phyloP scores from a whole-genome alignment of 768 basidiomycete species.

The Pleurotus ostreatus region DNA sequence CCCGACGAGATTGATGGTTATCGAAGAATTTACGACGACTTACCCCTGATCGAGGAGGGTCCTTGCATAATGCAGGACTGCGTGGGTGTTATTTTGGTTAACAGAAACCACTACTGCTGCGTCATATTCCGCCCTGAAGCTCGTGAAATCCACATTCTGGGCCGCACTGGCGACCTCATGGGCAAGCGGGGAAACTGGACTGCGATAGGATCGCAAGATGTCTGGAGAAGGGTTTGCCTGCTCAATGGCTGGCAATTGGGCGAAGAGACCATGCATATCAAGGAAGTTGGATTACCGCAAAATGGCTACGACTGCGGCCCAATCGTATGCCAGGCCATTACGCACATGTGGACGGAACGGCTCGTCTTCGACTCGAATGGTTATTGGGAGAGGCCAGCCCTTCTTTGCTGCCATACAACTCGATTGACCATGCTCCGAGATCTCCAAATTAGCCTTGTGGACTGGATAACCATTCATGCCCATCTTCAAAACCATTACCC shows the following conservation, averaged over 20 bases:
- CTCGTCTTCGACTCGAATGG: neutral
- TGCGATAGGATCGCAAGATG: neutral
- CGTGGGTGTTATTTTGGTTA: neutral
- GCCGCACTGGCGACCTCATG: neutral
- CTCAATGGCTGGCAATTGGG: slow-evolving; percentile 2
- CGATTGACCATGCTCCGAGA: neutral
- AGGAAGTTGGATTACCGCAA: slow-evolving; percentile 6
- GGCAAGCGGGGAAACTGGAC: neutral
- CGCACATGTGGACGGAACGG: slow-evolving; percentile 8
- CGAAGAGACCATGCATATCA: neutral
- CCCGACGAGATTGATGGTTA: neutral
- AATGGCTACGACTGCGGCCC: slow-evolving; percentile 13
- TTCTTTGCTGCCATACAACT: slow-evolving; percentile 3
- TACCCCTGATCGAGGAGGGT: neutral
- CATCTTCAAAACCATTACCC: too few relatives aligned
- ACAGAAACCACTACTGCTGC: slow-evolving; percentile 6
- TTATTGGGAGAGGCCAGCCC: slow-evolving; percentile 5
- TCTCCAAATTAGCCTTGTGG: neutral
- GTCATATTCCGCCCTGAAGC: neutral
- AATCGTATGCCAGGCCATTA: slow-evolving; percentile 7
- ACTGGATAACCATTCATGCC: too few relatives aligned
- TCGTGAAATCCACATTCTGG: slow-evolving; percentile 3
- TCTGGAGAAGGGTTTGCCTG: slow-evolving; percentile 1
- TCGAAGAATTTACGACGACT: neutral
- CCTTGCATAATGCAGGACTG: neutral